Evolutionary conservation across 331 rosid genomes (phyloP).

Genomic region (Malus hybrid): DNA sequence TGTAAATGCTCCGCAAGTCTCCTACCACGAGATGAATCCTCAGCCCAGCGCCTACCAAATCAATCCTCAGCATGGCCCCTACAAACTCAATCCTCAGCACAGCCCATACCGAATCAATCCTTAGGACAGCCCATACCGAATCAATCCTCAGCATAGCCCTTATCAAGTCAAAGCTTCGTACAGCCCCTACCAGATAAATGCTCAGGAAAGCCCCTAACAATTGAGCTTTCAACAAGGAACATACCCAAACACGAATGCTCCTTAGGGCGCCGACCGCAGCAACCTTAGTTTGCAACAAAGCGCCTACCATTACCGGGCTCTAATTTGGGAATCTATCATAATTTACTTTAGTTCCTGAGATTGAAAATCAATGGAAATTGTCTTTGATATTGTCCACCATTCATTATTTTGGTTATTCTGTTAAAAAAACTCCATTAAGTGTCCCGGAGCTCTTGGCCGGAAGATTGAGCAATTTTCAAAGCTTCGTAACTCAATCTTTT

Average conservation of each 20-base stretch:
- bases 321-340: neutral
- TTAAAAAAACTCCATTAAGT: no score
- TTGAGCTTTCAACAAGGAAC: constrained; percentile 20
- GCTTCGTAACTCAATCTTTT: no score
- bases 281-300: constrained; percentile 12
- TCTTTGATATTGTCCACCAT: no score
- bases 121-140: neutral
- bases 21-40: constrained; percentile 6
- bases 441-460: no score
- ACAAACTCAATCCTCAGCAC: neutral
- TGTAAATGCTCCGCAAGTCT: constrained; percentile 4
- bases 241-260: constrained; percentile 6
- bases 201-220: constrained; percentile 23
- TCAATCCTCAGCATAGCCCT: constrained; percentile 6
- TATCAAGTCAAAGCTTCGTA: constrained; percentile 7
- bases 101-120: neutral
- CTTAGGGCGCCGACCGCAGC: constrained; percentile 5
- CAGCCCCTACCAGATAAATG: constrained; percentile 6
- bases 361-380: no score
- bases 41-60: neutral
- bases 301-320: constrained; percentile 14
- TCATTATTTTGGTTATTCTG: no score
- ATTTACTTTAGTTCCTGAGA: no score
- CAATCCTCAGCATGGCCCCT: constrained; percentile 9
- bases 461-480: no score